Conservation (phyloP, 2,329 filamentous ascomycete species). For the Aspergillus sp. region DNA sequence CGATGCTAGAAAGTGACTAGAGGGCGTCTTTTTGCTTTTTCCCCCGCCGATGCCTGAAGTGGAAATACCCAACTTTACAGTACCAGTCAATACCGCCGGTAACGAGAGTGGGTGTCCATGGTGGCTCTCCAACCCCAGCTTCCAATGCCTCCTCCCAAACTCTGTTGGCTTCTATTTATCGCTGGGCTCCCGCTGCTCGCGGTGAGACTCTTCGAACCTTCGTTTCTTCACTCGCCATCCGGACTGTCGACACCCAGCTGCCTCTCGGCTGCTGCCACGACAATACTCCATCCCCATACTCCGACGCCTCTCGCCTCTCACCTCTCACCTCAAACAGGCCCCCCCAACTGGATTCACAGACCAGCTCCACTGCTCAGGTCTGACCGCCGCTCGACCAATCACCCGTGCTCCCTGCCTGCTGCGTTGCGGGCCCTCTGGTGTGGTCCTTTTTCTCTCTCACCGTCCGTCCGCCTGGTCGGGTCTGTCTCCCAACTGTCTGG, state of each 20-base stretch:
- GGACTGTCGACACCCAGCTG: no score
- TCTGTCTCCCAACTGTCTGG: constrained; percentile 27
- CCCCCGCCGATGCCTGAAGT: not conserved
- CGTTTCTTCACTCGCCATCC: no score
- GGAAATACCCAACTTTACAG: not conserved
- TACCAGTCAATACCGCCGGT: no score
- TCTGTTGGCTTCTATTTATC: constrained; percentile 23
- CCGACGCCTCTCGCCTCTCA: not conserved
- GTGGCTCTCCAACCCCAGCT: not conserved
- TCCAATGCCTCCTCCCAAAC: constrained; percentile 7
- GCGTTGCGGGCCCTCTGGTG: no score
- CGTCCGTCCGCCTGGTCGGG: constrained; percentile 22
- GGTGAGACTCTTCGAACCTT: not conserved
- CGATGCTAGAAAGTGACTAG: not conserved
- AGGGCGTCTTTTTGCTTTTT: constrained; percentile 1
- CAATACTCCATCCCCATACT: not conserved
- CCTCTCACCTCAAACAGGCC: not conserved
- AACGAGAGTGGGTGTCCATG: not conserved
- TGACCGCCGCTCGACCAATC: constrained; percentile 25
- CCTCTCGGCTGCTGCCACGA: no score
- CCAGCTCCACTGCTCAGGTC: not conserved
- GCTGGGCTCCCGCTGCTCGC: constrained; percentile 12
- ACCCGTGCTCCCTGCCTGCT: constrained; percentile 8
- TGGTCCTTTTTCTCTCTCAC: constrained; percentile 16
- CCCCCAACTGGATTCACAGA: not conserved